These are phyloP conservation scores for Cutaneotrichosporon spelunceum DNA, from an alignment of 1,284 basidiomycete genomes.

Conservation along the genomic window DNA sequence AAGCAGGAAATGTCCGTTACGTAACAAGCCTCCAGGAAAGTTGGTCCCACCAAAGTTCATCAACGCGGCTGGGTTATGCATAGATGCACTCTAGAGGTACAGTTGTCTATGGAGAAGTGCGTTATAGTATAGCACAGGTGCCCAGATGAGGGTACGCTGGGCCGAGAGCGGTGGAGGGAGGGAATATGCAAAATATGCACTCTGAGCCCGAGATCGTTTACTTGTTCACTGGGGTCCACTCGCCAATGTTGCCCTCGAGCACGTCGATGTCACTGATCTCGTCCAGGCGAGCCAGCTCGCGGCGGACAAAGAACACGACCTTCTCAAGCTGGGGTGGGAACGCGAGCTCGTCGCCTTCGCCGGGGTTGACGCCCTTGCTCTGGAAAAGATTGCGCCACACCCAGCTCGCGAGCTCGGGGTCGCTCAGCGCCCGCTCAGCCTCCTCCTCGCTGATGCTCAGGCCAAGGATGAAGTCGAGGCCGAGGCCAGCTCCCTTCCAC, in stretches of 20 bases:
- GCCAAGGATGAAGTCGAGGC: constrained; percentile 68
- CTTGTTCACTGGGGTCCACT: constrained; percentile 36
- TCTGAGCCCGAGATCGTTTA: background rate
- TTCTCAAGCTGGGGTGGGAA: constrained; percentile 74
- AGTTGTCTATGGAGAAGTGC: constrained; percentile 3
- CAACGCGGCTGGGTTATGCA: constrained; percentile 5
- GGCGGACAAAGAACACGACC: constrained; percentile 71
- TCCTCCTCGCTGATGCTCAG: constrained; percentile 27
- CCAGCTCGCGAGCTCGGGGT: constrained; percentile 77
- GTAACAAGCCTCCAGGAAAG: background rate
- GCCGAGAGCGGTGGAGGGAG: background rate
- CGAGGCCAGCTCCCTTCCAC: constrained; percentile 78
- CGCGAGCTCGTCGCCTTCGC: constrained; percentile 57
- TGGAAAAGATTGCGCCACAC: constrained; percentile 86
- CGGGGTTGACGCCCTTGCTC: constrained; percentile 33
- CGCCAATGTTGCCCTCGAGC: constrained; percentile 54
- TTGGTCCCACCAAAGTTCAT: no score
- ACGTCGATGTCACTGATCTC: constrained; percentile 67
- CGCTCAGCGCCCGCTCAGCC: constrained; percentile 46
- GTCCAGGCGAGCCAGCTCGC: constrained; percentile 73
- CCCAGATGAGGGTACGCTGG: background rate
- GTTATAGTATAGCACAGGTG: background rate
- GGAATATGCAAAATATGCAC: no score
- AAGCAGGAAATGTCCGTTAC: constrained; percentile 5
- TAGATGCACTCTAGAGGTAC: constrained; percentile 3